Conservation (phyloP, 257 asterid species). For the Anisodus acutangulus region DNA sequence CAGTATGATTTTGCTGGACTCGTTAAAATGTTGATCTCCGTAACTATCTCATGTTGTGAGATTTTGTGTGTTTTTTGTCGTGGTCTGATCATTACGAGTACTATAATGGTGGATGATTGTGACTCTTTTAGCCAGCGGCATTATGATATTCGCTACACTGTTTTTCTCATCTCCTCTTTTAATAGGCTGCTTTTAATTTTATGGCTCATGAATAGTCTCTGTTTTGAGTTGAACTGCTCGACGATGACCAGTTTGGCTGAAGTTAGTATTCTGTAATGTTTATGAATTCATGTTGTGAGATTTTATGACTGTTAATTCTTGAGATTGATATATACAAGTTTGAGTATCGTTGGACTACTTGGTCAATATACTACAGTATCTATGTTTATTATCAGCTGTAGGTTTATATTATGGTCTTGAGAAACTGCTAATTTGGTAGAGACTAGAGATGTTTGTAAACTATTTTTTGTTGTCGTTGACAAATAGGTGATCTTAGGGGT, state of each 20-base stretch:
- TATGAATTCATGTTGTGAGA: neutral
- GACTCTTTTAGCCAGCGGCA: neutral
- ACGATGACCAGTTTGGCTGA: neutral
- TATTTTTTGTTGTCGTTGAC: too few species aligned
- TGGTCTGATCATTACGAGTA: neutral
- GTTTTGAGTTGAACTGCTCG: neutral
- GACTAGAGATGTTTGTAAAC: too few species aligned
- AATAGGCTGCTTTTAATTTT: neutral
- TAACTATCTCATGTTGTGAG: neutral
- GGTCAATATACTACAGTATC: neutral
- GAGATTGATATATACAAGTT: neutral
- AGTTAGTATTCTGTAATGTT: neutral
- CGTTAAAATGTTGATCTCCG: neutral
- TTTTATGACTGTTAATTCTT: neutral
- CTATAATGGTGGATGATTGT: neutral
- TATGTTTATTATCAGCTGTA: too few species aligned
- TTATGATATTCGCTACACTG: neutral
- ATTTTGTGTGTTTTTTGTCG: neutral
- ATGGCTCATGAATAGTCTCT: neutral
- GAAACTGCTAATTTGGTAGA: too few species aligned
- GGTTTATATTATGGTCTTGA: too few species aligned
- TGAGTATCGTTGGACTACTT: neutral
- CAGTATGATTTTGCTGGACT: neutral
- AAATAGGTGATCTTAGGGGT: too few species aligned
- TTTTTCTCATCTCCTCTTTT: neutral